Evolutionary conservation across 345 rosid genomes (phyloP).

Genomic region (Euphorbia tirucalli): DNA sequence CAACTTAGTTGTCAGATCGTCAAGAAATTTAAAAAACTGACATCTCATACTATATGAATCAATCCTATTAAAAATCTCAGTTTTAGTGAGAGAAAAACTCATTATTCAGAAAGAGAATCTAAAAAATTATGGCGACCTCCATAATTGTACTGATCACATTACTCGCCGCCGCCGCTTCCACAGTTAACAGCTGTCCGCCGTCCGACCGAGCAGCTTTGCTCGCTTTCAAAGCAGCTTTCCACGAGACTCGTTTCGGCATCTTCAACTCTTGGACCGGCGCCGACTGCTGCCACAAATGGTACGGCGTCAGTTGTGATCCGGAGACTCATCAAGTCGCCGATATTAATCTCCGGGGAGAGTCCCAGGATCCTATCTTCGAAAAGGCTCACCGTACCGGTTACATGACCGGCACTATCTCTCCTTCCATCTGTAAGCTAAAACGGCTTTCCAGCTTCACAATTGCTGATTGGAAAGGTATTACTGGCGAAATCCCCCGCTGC

Average conservation of each 20-base stretch:
- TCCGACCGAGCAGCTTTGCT: conserved; percentile 69
- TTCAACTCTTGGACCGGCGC: conserved; percentile 78
- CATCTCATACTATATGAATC: no score
- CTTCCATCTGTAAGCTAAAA: conserved; percentile 54
- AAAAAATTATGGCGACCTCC: background rate
- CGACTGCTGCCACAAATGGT: conserved; percentile 90
- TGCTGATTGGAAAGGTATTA: conserved; percentile 91
- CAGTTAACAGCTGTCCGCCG: conserved; percentile 61
- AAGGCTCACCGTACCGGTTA: conserved; percentile 59
- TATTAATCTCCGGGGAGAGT: conserved; percentile 85
- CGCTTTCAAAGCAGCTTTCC: conserved; percentile 61
- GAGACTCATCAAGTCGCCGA: conserved; percentile 69
- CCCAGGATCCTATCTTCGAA: conserved; percentile 76
- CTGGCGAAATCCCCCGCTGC: conserved; percentile 75
- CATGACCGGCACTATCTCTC: conserved; percentile 76
- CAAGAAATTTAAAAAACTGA: background rate
- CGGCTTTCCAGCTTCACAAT: conserved; percentile 65
- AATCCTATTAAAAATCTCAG: background rate
- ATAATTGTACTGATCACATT: background rate
- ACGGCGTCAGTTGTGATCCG: conserved; percentile 80
- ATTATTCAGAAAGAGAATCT: background rate
- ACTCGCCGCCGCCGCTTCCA: conserved; percentile 30
- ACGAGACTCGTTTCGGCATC: conserved; percentile 64
- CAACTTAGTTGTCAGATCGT: background rate
- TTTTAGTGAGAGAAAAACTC: background rate